Base-by-base conservation (phyloP, 129 eudicot genomes). In the Gnaphalium uliginosum region DNA sequence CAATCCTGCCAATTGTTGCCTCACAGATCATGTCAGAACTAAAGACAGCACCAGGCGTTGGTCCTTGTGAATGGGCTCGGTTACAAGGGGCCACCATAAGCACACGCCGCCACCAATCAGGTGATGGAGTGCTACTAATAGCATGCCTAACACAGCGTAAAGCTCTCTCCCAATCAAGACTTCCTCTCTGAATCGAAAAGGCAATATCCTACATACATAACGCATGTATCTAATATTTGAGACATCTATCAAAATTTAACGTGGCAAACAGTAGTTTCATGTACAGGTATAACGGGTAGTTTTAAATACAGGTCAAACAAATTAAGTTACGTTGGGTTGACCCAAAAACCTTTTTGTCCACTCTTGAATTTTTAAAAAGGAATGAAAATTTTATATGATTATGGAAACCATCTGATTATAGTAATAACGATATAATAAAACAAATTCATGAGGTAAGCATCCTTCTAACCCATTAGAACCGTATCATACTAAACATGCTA, bases 81-180 rank as follows among this genome's bases (percentile, higher is more conserved):
- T 90, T 85, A 83, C 91, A 88, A 11, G 98, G 96, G 66, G 98
- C 98, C 70, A 93, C 85, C 59, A 87, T 86, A 72, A 93, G 89
- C 78, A 90, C 96, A 5, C 98, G 92, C 62, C 87, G 86, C 98
- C 98, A 93, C 96, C 98, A 93, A 67, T 93, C 98, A 46, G 96
- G 96, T 48, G 98, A 88, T 69, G 98, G 98, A 18, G 96, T 90
- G 66, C 86, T 85, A 48, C 96, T 92, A 61, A 93, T 87, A 62
- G 98, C 98, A 62, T 93, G 98, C 58, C 96, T 85, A 53, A 93
- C 57, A 81, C 98, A 93, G 21, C 98, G 89, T 33, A 93, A 75
- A 70, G 98, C 96, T 75, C 98, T 79, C 63, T 93, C 96, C 98
- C 98, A 93, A 46, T 93, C 98, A 56, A 90, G 82, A 85, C 89